Conservation (phyloP, 2,329 filamentous ascomycete genomes). For the Botryosphaeria dothidea region DNA sequence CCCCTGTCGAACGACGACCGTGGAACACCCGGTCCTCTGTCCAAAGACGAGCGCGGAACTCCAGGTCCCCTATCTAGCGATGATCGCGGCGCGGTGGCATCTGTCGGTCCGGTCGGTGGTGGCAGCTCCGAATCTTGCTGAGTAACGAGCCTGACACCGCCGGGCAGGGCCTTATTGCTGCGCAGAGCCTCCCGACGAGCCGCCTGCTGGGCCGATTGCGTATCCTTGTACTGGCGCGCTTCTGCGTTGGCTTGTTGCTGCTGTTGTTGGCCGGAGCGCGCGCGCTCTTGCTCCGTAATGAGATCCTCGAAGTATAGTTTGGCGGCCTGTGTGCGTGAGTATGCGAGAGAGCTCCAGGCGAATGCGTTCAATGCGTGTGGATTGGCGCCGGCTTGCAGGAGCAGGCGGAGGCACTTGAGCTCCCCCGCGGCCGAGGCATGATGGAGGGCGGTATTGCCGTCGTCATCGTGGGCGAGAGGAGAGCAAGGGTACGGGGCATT, state of each 20-base stretch:
- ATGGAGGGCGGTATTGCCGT: slow-evolving; percentile 85
- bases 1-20: slow-evolving; percentile 1
- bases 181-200: slow-evolving; percentile 13
- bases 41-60: neutral
- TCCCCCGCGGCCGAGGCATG: slow-evolving; percentile 83
- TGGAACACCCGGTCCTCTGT: neutral
- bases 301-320: slow-evolving; percentile 82
- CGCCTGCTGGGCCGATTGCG: slow-evolving; percentile 8
- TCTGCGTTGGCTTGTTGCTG: neutral
- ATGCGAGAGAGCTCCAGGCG: slow-evolving; percentile 81
- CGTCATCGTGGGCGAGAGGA: slow-evolving; percentile 54
- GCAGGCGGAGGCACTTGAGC: slow-evolving; percentile 71
- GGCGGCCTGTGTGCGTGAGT: slow-evolving; percentile 77
- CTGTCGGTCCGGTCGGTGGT: neutral
- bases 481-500: slow-evolving; percentile 31
- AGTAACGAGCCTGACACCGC: slow-evolving; percentile 38
- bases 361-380: slow-evolving; percentile 71
- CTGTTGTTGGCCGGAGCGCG: slow-evolving; percentile 1
- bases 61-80: neutral
- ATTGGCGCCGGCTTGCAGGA: slow-evolving; percentile 78
- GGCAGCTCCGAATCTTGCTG: slow-evolving; percentile 26
- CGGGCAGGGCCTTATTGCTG: slow-evolving; percentile 24
- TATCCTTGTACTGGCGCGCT: neutral
- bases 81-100: neutral
- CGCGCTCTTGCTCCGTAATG: slow-evolving; percentile 65